These are phyloP conservation scores for Cladosporium colombiae DNA, from an alignment of 2,329 filamentous ascomycete genomes.

Conservation along the genomic window DNA sequence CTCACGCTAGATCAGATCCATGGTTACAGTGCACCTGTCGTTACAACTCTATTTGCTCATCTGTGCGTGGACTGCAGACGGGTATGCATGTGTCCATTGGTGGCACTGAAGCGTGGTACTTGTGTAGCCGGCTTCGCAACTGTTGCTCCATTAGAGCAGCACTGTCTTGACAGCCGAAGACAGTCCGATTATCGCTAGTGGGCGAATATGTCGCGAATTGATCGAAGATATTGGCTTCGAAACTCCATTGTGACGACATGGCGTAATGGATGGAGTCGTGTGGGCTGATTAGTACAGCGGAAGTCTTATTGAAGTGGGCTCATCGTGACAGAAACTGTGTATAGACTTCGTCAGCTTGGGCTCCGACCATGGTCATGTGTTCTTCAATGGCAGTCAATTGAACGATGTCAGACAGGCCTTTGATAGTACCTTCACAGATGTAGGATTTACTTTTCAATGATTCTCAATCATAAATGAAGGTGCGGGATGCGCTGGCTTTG, in stretches of 20 bases:
- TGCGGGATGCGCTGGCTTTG: background rate
- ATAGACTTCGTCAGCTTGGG: constrained; percentile 8
- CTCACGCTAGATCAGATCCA: constrained; percentile 1
- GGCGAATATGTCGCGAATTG: background rate
- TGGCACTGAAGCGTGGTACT: constrained; percentile 1
- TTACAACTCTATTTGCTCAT: constrained; percentile 15
- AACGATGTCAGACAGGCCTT: constrained; percentile 7
- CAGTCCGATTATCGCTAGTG: background rate
- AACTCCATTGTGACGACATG: background rate
- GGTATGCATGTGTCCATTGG: constrained; percentile 9
- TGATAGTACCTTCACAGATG: constrained; percentile 6
- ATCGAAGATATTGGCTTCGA: background rate
- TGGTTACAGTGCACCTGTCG: constrained; percentile 2
- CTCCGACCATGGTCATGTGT: background rate
- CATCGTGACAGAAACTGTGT: background rate
- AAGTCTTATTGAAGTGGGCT: background rate
- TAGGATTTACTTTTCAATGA: constrained; percentile 16
- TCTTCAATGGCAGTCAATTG: background rate
- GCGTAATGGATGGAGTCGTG: background rate
- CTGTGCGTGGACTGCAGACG: background rate
- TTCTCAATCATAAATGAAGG: background rate
- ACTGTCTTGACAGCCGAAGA: background rate
- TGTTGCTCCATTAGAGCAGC: background rate
- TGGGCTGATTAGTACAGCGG: background rate
- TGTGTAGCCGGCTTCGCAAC: background rate